These are phyloP conservation scores for Ascochyta rabiei DNA, from an alignment of 2,329 filamentous ascomycete species.

Conservation along the genomic window DNA sequence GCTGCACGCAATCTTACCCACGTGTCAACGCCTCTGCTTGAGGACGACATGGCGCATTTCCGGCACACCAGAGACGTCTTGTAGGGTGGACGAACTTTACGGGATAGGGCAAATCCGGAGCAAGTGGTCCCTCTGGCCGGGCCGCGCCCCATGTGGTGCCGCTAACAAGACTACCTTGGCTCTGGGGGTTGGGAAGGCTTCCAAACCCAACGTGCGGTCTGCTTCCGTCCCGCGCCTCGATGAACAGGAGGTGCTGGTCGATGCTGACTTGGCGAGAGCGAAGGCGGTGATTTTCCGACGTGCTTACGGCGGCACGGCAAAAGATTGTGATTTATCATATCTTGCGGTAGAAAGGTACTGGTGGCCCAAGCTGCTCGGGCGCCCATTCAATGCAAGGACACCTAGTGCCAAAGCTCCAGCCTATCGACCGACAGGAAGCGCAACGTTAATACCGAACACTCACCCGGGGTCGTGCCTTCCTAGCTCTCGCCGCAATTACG, in stretches of 20 bases:
- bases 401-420: slow-evolving; percentile 16
- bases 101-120: slow-evolving; percentile 8
- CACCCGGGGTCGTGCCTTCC: slow-evolving; percentile 10
- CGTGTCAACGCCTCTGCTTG: slow-evolving; percentile 23
- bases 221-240: background rate
- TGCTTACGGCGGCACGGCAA: slow-evolving; percentile 19
- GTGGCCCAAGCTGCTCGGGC: slow-evolving; percentile 16
- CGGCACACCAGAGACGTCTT: background rate
- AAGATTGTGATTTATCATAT: slow-evolving; percentile 15
- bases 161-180: slow-evolving; percentile 5
- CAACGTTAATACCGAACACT: slow-evolving; percentile 18
- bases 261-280: slow-evolving; percentile 4
- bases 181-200: slow-evolving; percentile 1
- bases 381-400: slow-evolving; percentile 17
- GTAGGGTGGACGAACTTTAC: background rate
- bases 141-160: slow-evolving; percentile 15
- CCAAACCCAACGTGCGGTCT: background rate
- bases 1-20: slow-evolving; percentile 24
- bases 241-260: background rate
- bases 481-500: slow-evolving; percentile 12
- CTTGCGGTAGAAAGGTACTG: slow-evolving; percentile 13
- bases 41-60: slow-evolving; percentile 18
- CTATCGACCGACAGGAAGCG: slow-evolving; percentile 17
- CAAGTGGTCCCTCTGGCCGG: slow-evolving; percentile 12
- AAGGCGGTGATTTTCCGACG: slow-evolving; percentile 6